Evolutionary conservation across 2,329 filamentous ascomycete species (phyloP), one percentile per base, ranked within the genome.

Genomic region (Colletotrichum liriopes): DNA sequence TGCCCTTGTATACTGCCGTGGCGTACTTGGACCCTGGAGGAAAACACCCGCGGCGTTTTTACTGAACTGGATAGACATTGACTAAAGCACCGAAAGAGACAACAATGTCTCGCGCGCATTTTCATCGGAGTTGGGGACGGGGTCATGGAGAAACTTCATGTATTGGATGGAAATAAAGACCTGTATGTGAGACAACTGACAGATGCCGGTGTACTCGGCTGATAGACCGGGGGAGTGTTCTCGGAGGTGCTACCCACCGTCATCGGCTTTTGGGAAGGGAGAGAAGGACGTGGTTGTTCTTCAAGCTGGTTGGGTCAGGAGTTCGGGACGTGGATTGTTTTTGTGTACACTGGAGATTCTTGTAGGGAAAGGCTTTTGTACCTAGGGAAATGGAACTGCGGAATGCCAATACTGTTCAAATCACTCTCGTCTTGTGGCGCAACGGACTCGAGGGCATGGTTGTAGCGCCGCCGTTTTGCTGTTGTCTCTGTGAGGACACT

Each of bases 91-190:
- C 37, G 23, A 26, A 52, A 39, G 60, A 52, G 60, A 51, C 16
- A 29, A 29, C n/a, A 2, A 41, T 52, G 45, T 52, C 45, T 26
- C 45, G 35, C 32, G 29, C 43, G 60, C 60, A 52, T 41, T 52
- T 63, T 29, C 14, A 74, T 71, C 23, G 75, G 74, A 64, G 71
- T 76, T 43, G 71, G 73, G 16, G 68, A 75, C 45, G 68, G 58
- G 23, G 29, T 56, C 49, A 58, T 70, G 32, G 32, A 26, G 60
- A 9, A 52, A 16, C n/a, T 26, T 51, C 35, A 51, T 63, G 32
- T 52, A 52, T 39, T 18, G 45, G 14, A 32, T 64, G 26, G 32
- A 11, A 60, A 56, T 29, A 23, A 52, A 52, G 4, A n/a, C n/a
- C 47, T 43, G 29, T 56, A 56, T 56, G n/a, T 35, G 49, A 64